Base-by-base conservation (phyloP, 306 rosid species). In the Vigna radiata region DNA sequence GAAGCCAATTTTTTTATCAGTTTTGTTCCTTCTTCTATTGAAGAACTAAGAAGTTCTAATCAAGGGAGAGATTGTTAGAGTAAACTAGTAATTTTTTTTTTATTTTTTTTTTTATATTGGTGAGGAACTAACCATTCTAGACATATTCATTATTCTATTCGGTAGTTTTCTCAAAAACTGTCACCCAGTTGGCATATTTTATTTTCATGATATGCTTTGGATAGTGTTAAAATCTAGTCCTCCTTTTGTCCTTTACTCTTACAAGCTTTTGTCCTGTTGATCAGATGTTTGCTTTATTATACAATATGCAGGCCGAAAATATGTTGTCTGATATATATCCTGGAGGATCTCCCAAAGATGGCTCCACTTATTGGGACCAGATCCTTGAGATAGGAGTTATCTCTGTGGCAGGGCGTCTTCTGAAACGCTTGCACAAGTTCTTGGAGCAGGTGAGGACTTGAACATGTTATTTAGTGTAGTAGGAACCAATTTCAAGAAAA, bases 291-390 rank as follows among this genome's bases (percentile, higher is more conserved):
- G 55, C 56, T 81, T 64, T 43, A 44, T 83, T 67, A 68, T 46
- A 67, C 78, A 12, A 67, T 67, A 27, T 77, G 78, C 84, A 94
- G 97, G 98, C 98, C 52, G 96, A 89, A 84, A 81, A 87, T 81
- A 88, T 92, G 91, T 82, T 94, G 78, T 90, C 98, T 60, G 97
- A 92, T 89, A 94, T 94, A 82, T 94, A 94, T 85, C 96, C 97
- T 15, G 98, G 98, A 78, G 96, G 89, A 68, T 76, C 96, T 79
- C 96, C 98, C 52, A 92, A 90, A 82, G 83, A 21, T 18, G 98
- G 98, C 58, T 89, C 89, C 75, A 86, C 86, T 68, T 94, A 94
- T 84, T 90, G 97, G 97, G 97, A 94, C 84, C 95, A 92, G 89
- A 83, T 94, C 81, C 97, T 90, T 81, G 98, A 94, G 85, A 86